Evolutionary conservation across 441 rosid genomes (phyloP).

Genomic region (Adansonia grandidieri): DNA sequence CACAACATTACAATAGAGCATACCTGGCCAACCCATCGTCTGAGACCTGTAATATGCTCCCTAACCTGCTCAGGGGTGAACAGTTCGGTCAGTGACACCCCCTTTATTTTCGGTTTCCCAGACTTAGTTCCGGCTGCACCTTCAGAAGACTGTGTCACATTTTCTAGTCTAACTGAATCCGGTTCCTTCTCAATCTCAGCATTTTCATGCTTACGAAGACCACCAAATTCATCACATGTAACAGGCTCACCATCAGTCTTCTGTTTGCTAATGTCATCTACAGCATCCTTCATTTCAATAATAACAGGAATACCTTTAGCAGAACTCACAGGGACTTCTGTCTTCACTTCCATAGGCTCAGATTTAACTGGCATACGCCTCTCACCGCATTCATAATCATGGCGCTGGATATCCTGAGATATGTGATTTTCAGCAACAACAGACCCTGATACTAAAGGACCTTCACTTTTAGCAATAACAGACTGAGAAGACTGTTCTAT

Average conservation of each 20-base stretch:
- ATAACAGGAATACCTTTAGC: conserved; percentile 57
- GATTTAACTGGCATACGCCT: conserved; percentile 53
- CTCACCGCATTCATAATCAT: conserved; percentile 56
- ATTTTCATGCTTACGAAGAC: conserved; percentile 53
- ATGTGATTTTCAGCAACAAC: conserved; percentile 44
- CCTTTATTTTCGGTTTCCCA: conserved; percentile 95
- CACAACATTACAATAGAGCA: background rate
- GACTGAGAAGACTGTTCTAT: conserved; percentile 69
- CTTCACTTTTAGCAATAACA: conserved; percentile 54
- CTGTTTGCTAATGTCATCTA: conserved; percentile 54
- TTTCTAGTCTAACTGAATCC: conserved; percentile 65
- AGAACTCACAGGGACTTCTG: conserved; percentile 56
- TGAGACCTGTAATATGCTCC: conserved; percentile 89
- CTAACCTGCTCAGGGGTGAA: conserved; percentile 98
- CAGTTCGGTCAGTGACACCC: conserved; percentile 93
- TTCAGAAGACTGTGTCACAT: conserved; percentile 54
- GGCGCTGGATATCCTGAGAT: conserved; percentile 53
- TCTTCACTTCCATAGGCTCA: conserved; percentile 67
- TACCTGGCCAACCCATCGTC: conserved; percentile 99
- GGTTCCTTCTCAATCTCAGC: conserved; percentile 62
- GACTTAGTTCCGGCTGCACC: conserved; percentile 65
- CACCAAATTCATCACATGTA: conserved; percentile 41
- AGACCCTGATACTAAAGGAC: conserved; percentile 52
- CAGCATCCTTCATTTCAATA: conserved; percentile 53
- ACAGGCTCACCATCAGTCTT: conserved; percentile 50